Percentiles rank a stretch among this genome's conserved stretches.
Conservation (phyloP, 1,284 basidiomycete species). For the Pisolithus thermaeus region DNA sequence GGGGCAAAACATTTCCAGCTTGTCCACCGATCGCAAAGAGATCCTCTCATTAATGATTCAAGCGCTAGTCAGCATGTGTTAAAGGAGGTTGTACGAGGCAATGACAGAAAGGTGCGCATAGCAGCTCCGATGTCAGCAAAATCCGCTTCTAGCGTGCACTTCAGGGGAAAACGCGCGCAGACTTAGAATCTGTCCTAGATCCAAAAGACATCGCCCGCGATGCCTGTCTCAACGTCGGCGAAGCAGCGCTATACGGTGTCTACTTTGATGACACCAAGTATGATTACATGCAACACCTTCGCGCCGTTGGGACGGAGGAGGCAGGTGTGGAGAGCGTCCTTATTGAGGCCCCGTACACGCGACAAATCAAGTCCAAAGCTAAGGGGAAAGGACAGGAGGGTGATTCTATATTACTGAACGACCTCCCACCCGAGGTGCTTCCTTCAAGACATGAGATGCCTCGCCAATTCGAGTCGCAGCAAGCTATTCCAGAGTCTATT, state of each 20-base stretch:
- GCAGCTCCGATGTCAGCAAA: conserved; percentile 3
- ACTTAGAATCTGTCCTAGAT: conserved; percentile 61
- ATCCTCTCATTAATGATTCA: conserved; percentile 92
- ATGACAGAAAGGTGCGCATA: conserved; percentile 55
- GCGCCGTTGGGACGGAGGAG: conserved; percentile 65
- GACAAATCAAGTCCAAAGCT: conserved; percentile 32
- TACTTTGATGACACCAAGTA: conserved; percentile 98
- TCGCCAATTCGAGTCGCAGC: conserved; percentile 67
- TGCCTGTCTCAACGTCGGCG: conserved; percentile 58
- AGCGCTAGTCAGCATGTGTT: conserved; percentile 88
- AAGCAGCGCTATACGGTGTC: conserved; percentile 88
- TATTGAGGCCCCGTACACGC: conserved; percentile 58
- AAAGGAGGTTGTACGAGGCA: conserved; percentile 73
- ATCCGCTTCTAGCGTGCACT: conserved; percentile 7
- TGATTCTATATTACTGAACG: conserved; percentile 34
- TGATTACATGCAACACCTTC: conserved; percentile 98
- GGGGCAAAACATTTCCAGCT: conserved; percentile 93
- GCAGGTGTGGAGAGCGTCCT: conserved; percentile 75
- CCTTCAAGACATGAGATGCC: conserved; percentile 72
- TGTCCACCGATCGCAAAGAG: conserved; percentile 93
- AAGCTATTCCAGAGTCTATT: conserved; percentile 76
- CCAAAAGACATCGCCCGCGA: conserved; percentile 54
- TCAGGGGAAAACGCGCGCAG: conserved; percentile 73
- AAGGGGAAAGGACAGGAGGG: conserved; percentile 31
- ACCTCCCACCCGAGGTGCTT: conserved; percentile 67